Evolutionary conservation across 805 yeast genomes (phyloP), one percentile per base, ranked within the genome.

Genomic region (Pichia thaimueangensis): DNA sequence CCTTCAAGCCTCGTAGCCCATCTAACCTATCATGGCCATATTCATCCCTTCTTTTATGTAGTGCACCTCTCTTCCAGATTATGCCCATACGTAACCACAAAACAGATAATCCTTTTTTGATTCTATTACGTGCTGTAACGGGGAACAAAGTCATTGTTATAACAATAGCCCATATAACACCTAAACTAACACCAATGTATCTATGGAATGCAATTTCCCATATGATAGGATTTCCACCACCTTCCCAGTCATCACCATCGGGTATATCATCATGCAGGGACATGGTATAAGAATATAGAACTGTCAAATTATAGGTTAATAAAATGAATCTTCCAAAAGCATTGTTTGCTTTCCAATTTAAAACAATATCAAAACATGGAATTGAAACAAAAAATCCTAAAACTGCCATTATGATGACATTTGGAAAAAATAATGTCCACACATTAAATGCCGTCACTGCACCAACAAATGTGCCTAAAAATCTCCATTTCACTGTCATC

Each of bases 31-130:
- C 39, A 17, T 58, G 60, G 4, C 45, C 41, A 42, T 59, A 45
- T 28, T 47, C 53, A 13, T 53, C 59, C 28, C 60, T 56, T n/a
- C 58, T 61, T 39, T 65, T 72, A 15, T 69, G 73, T 47, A 86
- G 62, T 2, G 89, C 87, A 49, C 84, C 91, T 37, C 79, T 66
- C 50, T 80, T 81, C 95, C 94, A 86, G 8, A 80, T 70, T 19
- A 86, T 71, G 1, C 95, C 95, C 72, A 86, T 71, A 34, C 88
- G 67, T 31, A 86, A 64, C 95, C 95, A 86, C 19, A 85, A 65
- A 3, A 79, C 63, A 0, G 86, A 74, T 19, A 86, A 56, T 0
- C 86, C 86, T 22, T 69, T 68, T 45, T 84, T 77, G 45, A 86
- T 63, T 37, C 87, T 65, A 12, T 76, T 67, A 35, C 95, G 68